Conservation (phyloP, 2,329 filamentous ascomycete species). For the Pseudopithomyces maydicus region DNA sequence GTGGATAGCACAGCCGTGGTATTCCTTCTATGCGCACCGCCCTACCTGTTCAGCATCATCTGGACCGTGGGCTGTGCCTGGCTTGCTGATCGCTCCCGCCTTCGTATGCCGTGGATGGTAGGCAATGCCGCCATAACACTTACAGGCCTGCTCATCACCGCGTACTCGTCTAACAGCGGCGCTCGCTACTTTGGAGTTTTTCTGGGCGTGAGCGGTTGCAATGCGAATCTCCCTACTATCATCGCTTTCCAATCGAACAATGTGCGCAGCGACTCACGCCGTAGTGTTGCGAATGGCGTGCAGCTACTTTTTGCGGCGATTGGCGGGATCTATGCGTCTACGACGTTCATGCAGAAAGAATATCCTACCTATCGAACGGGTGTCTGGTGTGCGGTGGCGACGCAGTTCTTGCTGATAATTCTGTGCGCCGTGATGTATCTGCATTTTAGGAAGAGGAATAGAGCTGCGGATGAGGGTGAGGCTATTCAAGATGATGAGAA, state of each 20-base stretch:
- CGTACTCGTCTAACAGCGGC: slow-evolving; percentile 25
- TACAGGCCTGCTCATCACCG: slow-evolving; percentile 21
- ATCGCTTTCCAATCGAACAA: slow-evolving; percentile 41
- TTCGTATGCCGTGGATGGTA: slow-evolving; percentile 37
- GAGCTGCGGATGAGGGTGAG: slow-evolving; percentile 10
- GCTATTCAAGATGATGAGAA: background rate
- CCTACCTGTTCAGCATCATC: slow-evolving; percentile 40
- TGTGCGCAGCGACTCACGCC: slow-evolving; percentile 35
- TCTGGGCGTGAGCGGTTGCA: slow-evolving; percentile 36
- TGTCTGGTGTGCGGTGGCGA: slow-evolving; percentile 30
- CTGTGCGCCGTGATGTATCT: slow-evolving; percentile 20
- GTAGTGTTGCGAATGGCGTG: slow-evolving; percentile 33
- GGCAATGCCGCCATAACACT: slow-evolving; percentile 22
- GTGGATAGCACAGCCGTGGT: slow-evolving; percentile 29
- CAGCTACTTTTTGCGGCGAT: slow-evolving; percentile 40
- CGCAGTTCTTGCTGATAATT: slow-evolving; percentile 25
- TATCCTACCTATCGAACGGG: slow-evolving; percentile 34
- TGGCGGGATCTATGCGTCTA: slow-evolving; percentile 38
- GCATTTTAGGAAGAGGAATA: slow-evolving; percentile 20
- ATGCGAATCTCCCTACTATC: slow-evolving; percentile 36
- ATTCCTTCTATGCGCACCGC: slow-evolving; percentile 45
- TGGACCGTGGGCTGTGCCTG: slow-evolving; percentile 40
- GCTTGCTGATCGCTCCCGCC: slow-evolving; percentile 36
- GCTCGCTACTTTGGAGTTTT: slow-evolving; percentile 42
- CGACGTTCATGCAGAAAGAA: slow-evolving; percentile 39